Base-by-base conservation (phyloP, 176 grass and related monocot species). In the Coix lacrymajobi region DNA sequence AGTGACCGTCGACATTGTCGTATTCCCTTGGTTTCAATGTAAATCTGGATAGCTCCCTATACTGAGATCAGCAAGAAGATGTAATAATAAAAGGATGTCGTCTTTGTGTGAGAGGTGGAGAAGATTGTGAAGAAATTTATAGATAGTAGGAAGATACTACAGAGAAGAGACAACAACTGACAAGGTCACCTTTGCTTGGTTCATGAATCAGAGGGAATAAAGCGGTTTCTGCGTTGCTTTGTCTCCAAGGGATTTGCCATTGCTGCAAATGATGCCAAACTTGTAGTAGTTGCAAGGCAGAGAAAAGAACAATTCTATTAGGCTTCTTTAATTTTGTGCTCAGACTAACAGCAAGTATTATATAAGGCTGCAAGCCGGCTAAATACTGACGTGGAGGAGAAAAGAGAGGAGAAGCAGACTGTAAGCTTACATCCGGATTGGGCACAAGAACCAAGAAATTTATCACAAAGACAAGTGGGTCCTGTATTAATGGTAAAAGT, bases 191-290 rank as follows among this genome's bases (percentile, higher is more conserved):
- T 74, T 86, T 86, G 84, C 77, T 74, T 74, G 33, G 56, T 6
- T 30, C 66, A 12, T 48, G 66, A 33, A 63, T 22, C 25, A 37
- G 22, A 62, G 69, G 69, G 84, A 80, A 86, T 86, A 86, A 86
- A 86, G 76, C 24, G 58, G 12, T 31, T 73, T 65, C 44, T 66
- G 2, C 13, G 8, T 74, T 80, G 77, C 77, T 74, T 86, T 49
- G 5, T 15, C 33, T 24, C 20, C 8, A 76, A 84, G 61, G 19
- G 25, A 66, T 54, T 52, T n/a, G 60, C 15, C 51, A 25, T 51
- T 22, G 22, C 29, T 52, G 41, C 76, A 73, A 64, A 79, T 66
- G 57, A 86, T 86, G 6, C 84, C 84, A 86, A 80, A 64, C 34
- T 80, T 80, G 2, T 33, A 56, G 58, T 65, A 56, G 58, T 65